Evolutionary conservation across 331 rosid genomes (phyloP).

Genomic region (Cucumis variabilis): DNA sequence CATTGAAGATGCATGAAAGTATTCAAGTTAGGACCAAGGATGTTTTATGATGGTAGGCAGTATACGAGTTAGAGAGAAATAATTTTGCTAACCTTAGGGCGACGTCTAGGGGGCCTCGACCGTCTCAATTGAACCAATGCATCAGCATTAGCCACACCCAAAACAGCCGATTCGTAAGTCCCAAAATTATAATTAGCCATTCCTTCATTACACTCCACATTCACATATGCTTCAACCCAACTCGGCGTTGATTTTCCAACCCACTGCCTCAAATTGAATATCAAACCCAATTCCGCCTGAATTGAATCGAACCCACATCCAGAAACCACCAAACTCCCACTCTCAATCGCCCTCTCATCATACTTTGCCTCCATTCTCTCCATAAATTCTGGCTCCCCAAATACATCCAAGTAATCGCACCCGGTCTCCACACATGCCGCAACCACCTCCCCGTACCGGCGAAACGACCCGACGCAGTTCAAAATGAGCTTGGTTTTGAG

Average conservation of each 20-base stretch:
- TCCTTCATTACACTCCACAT: conserved; percentile 66
- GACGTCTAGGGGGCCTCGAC: conserved; percentile 57
- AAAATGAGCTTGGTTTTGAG: too few relatives aligned
- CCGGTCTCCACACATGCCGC: too few relatives aligned
- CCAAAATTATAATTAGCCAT: conserved; percentile 77
- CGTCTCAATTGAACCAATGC: conserved; percentile 55
- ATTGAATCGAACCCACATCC: conserved; percentile 93
- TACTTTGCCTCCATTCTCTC: too few relatives aligned
- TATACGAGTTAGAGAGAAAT: too few relatives aligned
- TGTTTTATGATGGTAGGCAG: neutral
- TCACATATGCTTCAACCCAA: conserved; percentile 63
- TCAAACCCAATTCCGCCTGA: conserved; percentile 75
- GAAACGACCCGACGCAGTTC: too few relatives aligned
- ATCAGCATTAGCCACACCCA: conserved; percentile 62
- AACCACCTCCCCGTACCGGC: too few relatives aligned
- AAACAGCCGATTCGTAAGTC: conserved; percentile 46
- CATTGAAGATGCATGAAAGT: too few relatives aligned
- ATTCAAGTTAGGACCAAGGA: too few relatives aligned
- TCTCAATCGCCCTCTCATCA: too few relatives aligned
- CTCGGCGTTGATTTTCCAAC: conserved; percentile 50
- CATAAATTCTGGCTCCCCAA: too few relatives aligned
- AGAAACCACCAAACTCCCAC: conserved; percentile 53
- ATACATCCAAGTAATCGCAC: too few relatives aligned
- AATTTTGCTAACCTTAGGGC: conserved; percentile 54
- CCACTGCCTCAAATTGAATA: conserved; percentile 79